These are phyloP conservation scores for Purshia tridentata DNA, from an alignment of 306 rosid species.

Conservation along the genomic window DNA sequence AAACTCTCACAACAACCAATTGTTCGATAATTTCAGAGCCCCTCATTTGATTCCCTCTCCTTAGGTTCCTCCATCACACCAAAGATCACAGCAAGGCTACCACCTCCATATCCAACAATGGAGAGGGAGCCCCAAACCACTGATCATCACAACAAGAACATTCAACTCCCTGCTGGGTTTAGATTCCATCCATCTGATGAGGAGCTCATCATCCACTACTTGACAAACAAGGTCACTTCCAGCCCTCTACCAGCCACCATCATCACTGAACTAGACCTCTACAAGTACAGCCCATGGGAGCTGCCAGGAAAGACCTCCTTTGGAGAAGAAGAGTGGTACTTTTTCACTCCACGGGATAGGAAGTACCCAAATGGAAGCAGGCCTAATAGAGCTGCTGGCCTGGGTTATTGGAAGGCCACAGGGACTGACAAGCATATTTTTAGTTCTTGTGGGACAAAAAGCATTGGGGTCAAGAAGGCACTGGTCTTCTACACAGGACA, in stretches of 20 bases:
- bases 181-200: slow-evolving; percentile 85
- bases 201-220: slow-evolving; percentile 67
- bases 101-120: slow-evolving; percentile 25
- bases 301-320: slow-evolving; percentile 60
- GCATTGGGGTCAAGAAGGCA: slow-evolving; percentile 73
- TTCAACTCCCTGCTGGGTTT: slow-evolving; percentile 78
- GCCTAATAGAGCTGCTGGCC: slow-evolving; percentile 74
- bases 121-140: slow-evolving; percentile 21
- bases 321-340: slow-evolving; percentile 76
- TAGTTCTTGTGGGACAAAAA: slow-evolving; percentile 55
- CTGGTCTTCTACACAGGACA: slow-evolving; percentile 69
- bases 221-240: slow-evolving; percentile 59
- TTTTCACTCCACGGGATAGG: slow-evolving; percentile 72
- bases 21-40: slow-evolving; percentile 41
- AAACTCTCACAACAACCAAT: slow-evolving; percentile 33
- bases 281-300: slow-evolving; percentile 75
- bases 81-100: slow-evolving; percentile 2
- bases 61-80: slow-evolving; percentile 40
- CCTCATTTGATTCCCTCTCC: slow-evolving; percentile 11
- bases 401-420: slow-evolving; percentile 82
- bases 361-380: slow-evolving; percentile 80
- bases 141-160: slow-evolving; percentile 19
- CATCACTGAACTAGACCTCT: slow-evolving; percentile 71
- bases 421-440: slow-evolving; percentile 71
- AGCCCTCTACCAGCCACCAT: slow-evolving; percentile 60